Conservation (phyloP, 345 rosid species). For the Populus simonii region DNA sequence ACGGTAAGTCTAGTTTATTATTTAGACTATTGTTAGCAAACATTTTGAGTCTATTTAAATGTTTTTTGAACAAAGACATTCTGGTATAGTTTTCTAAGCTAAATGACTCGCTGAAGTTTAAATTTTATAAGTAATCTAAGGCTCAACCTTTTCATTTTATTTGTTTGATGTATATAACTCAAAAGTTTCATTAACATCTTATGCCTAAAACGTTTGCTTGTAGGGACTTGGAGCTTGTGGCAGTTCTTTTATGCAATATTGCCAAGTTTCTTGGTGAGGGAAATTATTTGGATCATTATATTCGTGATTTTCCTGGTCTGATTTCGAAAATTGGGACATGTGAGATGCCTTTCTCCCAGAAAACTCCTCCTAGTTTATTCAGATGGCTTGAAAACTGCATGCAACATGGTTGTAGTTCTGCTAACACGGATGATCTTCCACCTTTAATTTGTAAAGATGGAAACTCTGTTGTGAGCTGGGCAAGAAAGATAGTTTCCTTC, state of each 20-base stretch:
- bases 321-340: conserved; percentile 36
- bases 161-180: not conserved
- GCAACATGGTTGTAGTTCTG: conserved; percentile 55
- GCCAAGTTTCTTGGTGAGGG: conserved; percentile 71
- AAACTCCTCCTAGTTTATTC: conserved; percentile 72
- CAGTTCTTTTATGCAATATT: conserved; percentile 60
- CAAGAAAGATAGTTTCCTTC: conserved; percentile 78
- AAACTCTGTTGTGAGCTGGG: conserved; percentile 68
- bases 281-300: conserved; percentile 74
- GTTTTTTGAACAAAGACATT: no score
- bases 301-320: conserved; percentile 85
- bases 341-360: conserved; percentile 36
- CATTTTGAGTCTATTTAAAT: not conserved
- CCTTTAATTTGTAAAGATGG: conserved; percentile 62
- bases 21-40: not conserved
- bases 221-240: conserved; percentile 87
- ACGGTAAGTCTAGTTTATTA: conserved; percentile 42
- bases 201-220: not conserved
- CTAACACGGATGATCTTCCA: conserved; percentile 63
- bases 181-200: not conserved
- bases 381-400: conserved; percentile 88
- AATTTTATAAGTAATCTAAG: no score
- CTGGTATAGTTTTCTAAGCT: no score
- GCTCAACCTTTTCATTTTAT: no score
- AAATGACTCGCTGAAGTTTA: no score